A percentile compares a stretch with the other conserved stretches of the same genome.
These are phyloP conservation scores for Darksidea phi DNA, from an alignment of 495 filamentous ascomycete species.

Conservation along the genomic window DNA sequence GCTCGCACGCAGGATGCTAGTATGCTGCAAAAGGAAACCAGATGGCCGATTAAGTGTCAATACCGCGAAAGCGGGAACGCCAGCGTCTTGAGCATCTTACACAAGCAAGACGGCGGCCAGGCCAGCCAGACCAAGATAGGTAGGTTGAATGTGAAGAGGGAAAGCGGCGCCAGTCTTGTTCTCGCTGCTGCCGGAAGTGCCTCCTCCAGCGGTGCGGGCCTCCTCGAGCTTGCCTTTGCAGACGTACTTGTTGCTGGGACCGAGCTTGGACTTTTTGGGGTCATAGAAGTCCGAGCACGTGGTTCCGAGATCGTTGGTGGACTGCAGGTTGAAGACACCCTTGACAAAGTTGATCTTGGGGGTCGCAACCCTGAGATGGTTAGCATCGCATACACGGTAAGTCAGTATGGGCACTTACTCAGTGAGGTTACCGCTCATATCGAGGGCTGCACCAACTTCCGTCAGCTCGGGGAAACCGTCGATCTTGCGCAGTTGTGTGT, in stretches of 20 bases:
- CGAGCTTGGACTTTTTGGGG: slow-evolving; percentile 45
- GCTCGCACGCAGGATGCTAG: slow-evolving; percentile 25
- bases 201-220: slow-evolving; percentile 34
- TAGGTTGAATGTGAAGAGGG: slow-evolving; percentile 34
- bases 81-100: slow-evolving; percentile 37
- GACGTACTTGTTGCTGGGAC: slow-evolving; percentile 45
- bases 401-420: slow-evolving; percentile 57
- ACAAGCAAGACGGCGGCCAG: slow-evolving; percentile 45
- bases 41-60: slow-evolving; percentile 39
- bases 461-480: slow-evolving; percentile 64
- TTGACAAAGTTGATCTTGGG: slow-evolving; percentile 69
- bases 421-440: slow-evolving; percentile 82
- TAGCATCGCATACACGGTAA: background rate
- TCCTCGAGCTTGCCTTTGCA: slow-evolving; percentile 42
- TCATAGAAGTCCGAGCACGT: slow-evolving; percentile 52
- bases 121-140: slow-evolving; percentile 39
- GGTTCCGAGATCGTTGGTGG: slow-evolving; percentile 51
- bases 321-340: slow-evolving; percentile 85
- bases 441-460: slow-evolving; percentile 78
- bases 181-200: slow-evolving; percentile 25
- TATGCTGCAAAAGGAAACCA: slow-evolving; percentile 33
- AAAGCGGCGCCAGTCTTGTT: slow-evolving; percentile 38
- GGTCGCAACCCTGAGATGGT: slow-evolving; percentile 60
- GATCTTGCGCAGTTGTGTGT: slow-evolving; percentile 66
- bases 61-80: slow-evolving; percentile 35